Evolutionary conservation across 2,329 filamentous ascomycete genomes (phyloP), one percentile per base, ranked within the genome.

Genomic region (Zymoseptoria ardabiliae): DNA sequence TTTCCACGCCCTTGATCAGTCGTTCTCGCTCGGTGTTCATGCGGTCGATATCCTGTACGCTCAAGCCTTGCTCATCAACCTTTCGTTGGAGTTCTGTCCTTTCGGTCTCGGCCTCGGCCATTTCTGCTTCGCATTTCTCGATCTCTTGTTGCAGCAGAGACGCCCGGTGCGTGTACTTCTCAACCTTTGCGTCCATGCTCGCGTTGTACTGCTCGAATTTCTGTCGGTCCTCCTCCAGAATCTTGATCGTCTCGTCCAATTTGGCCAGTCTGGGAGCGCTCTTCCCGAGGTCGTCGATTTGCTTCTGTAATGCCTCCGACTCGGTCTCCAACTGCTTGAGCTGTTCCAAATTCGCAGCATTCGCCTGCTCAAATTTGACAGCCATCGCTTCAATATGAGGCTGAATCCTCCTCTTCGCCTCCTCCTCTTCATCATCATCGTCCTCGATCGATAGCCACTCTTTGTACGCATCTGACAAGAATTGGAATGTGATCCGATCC

Each of bases 191-290:
- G 69, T 90, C 82, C 65, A 96, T 91, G 30, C 88, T 84, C 49
- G 86, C 84, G 72, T 97, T 97, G 80, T 97, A 99, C 70, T 91
- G 88, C 70, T 97, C 92, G 67, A 97, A 99, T 71, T 99, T 97
- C 70, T 87, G 82, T 69, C 89, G 92, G 75, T 99, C 95, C 68
- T 95, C 91, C 72, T 96, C 91, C 76, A 99, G 85, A 58, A 97
- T 93, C 70, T 91, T 90, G 79, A 93, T 96, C 70, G 93, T 85
- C 68, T 92, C 87, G 72, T 97, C 92, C 22, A 97, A 78, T 58
- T 91, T 87, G 2, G 87, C 87, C 23, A 94, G 85, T 70, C 95
- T 87, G 0, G 91, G 91, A 0, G 88, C 91, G 11, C 87, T 88
- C 72, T 95, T 94, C 70, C 96, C 89, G 35, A 97, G 80, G 61